Conservation (phyloP, 768 basidiomycete genomes). For the Boletus bicolor region DNA sequence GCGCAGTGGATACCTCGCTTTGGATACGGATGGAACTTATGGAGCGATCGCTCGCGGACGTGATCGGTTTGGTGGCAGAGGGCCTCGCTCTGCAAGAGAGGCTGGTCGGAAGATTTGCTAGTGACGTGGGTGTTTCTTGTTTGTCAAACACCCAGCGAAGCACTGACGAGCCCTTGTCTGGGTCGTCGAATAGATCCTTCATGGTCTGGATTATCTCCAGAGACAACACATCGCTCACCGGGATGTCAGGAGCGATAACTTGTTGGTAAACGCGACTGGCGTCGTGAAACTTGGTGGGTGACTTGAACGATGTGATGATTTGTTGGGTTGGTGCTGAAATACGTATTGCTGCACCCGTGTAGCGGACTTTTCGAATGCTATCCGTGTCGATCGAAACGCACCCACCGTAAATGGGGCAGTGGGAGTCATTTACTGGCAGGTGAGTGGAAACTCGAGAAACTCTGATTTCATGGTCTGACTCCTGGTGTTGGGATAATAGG, state of each 20-base stretch:
- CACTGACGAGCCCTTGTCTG: not conserved
- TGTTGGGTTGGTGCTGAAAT: not conserved
- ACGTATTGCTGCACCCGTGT: not conserved
- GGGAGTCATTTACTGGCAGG: conserved; percentile 82
- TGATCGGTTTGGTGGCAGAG: conserved; percentile 59
- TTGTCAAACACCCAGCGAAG: not conserved
- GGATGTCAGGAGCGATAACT: conserved; percentile 81
- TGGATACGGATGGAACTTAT: conserved; percentile 92
- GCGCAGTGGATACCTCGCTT: conserved; percentile 49
- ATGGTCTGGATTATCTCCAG: conserved; percentile 65
- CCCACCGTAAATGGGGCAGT: conserved; percentile 55
- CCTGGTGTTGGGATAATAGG: conserved; percentile 30
- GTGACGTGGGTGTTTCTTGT: conserved; percentile 57
- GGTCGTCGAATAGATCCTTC: conserved; percentile 46
- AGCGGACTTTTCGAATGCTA: conserved; percentile 83
- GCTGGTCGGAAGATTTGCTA: conserved; percentile 69
- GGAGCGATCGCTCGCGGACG: conserved; percentile 83
- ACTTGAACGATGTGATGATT: not conserved
- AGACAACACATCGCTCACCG: conserved; percentile 71
- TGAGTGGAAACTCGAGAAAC: conserved; percentile 23
- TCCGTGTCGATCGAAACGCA: conserved; percentile 50
- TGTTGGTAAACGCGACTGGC: conserved; percentile 66
- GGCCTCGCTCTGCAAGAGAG: conserved; percentile 67
- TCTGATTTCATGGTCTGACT: not conserved
- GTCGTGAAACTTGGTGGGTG: conserved; percentile 70